A percentile compares a stretch with the other conserved stretches of the same genome.
phyloP scores from a whole-genome alignment of 164 flowering plant genomes.

The Malania oleifera region DNA sequence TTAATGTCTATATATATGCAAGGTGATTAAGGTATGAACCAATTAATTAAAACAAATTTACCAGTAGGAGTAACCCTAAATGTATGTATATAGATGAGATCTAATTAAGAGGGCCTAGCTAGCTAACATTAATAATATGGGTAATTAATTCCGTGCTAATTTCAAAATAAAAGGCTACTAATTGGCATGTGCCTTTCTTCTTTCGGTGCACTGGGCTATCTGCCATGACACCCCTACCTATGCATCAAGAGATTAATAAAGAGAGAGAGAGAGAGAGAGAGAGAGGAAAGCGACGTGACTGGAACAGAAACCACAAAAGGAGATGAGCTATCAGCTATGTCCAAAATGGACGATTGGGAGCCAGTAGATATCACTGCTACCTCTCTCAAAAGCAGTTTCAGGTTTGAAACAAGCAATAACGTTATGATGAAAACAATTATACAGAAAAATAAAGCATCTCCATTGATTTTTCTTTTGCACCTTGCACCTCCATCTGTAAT shows the following conservation, averaged over 20 bases:
- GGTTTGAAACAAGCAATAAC: neutral
- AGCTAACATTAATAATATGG: too few relatives aligned
- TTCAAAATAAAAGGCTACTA: too few relatives aligned
- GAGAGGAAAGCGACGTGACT: constrained; percentile 48
- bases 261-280: constrained; percentile 20
- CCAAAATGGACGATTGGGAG: too few relatives aligned
- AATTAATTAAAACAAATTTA: too few relatives aligned
- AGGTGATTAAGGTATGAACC: too few relatives aligned
- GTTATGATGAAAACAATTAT: constrained; percentile 25
- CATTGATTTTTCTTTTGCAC: constrained; percentile 5
- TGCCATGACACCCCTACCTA: constrained; percentile 29
- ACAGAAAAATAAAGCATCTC: constrained; percentile 9
- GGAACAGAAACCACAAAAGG: constrained; percentile 30
- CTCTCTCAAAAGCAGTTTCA: constrained; percentile 10
- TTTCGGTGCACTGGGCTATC: constrained; percentile 28
- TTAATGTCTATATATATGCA: too few relatives aligned
- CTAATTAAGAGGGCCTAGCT: too few relatives aligned
- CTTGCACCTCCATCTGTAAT: constrained; percentile 2
- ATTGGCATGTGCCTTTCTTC: constrained; percentile 18
- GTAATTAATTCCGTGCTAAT: too few relatives aligned
- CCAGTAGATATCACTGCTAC: too few relatives aligned
- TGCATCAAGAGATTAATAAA: constrained; percentile 16
- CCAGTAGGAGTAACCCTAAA: too few relatives aligned
- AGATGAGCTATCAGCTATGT: too few relatives aligned
- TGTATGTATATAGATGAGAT: too few relatives aligned